Base-by-base conservation (phyloP, 768 basidiomycete genomes). In the Amanita brunnescens region DNA sequence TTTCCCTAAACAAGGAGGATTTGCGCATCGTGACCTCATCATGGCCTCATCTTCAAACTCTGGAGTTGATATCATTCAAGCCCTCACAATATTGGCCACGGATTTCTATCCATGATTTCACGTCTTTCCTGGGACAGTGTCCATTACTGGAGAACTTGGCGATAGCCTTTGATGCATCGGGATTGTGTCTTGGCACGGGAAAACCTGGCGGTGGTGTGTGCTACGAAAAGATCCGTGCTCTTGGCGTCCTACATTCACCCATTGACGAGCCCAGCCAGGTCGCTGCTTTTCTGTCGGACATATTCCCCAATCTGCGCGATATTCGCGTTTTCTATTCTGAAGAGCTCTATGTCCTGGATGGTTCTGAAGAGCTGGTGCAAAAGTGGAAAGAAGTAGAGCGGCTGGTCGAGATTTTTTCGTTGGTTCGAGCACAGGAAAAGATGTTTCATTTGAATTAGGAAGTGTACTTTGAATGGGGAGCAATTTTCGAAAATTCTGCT, bases 201-300 rank as follows among this genome's bases (percentile, higher is more conserved):
- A 39, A 16, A 3, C 37, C 34, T 12, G 37, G 47, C 5, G 24
- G 24, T 12, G 26, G 47, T 16, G 26, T n/a, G 2, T 26, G 16
- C 26, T 29, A 39, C 23, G 37, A 26, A 14, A 49, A n/a, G 26
- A 12, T 49, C 6, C 9, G 33, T 13, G 29, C 14, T 6, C 37
- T 49, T 7, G 24, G n/a, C 24, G 24, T 49, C 2, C 24, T 29
- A 18, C 10, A 12, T 30, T 49, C 47, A 12, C 35, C 47, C 10
- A 49, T 49, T 21, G 5, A 13, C 14, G 24, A 49, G 2, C 35
- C 37, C 5, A 8, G 20, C 6, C 16, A 10, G 16, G 47, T 49
- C 4, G 47, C 47, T 14, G 23, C 47, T 12, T 49, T 49, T 14
- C 34, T 49, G 8, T 49, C 47, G 9, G 47, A 49, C 7, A 39